phyloP scores from a whole-genome alignment of 768 basidiomycete genomes.

The Grammothele lineata region DNA sequence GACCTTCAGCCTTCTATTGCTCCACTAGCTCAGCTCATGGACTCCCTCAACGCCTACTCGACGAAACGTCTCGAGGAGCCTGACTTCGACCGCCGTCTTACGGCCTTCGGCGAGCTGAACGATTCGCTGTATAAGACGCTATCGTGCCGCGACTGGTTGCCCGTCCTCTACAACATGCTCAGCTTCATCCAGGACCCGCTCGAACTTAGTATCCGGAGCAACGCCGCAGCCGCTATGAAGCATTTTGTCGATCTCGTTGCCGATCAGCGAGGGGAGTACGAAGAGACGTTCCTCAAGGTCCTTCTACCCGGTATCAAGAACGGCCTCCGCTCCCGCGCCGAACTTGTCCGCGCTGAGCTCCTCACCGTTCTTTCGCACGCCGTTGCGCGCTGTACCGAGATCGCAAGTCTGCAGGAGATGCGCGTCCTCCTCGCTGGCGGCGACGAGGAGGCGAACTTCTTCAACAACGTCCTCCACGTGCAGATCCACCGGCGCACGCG shows the following conservation, averaged over 20 bases:
- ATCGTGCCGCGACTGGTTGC: slow-evolving; percentile 60
- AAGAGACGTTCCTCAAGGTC: slow-evolving; percentile 53
- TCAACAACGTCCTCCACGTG: slow-evolving; percentile 92
- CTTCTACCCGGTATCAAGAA: slow-evolving; percentile 80
- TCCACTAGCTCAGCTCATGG: slow-evolving; percentile 50
- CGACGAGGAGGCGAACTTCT: slow-evolving; percentile 94
- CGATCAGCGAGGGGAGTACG: slow-evolving; percentile 36
- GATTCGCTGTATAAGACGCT: slow-evolving; percentile 53
- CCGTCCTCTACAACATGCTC: slow-evolving; percentile 78
- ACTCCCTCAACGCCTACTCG: slow-evolving; percentile 83
- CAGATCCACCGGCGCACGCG: slow-evolving; percentile 87
- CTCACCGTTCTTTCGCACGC: slow-evolving; percentile 75
- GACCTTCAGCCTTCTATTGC: slow-evolving; percentile 43
- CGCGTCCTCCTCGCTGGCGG: slow-evolving; percentile 74
- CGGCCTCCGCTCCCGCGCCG: slow-evolving; percentile 72
- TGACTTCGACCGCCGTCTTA: slow-evolving; percentile 83
- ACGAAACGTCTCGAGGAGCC: slow-evolving; percentile 81
- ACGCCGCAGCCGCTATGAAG: slow-evolving; percentile 70
- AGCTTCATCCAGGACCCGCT: slow-evolving; percentile 85
- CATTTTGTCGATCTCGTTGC: slow-evolving; percentile 70
- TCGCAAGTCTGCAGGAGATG: slow-evolving; percentile 73
- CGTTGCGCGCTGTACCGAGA: slow-evolving; percentile 55
- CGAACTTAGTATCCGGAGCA: slow-evolving; percentile 83
- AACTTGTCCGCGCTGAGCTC: slow-evolving; percentile 83
- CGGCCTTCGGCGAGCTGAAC: slow-evolving; percentile 72